Base-by-base conservation (phyloP, 2,329 filamentous ascomycete genomes). In the Phaeophleospora eucalypticola region DNA sequence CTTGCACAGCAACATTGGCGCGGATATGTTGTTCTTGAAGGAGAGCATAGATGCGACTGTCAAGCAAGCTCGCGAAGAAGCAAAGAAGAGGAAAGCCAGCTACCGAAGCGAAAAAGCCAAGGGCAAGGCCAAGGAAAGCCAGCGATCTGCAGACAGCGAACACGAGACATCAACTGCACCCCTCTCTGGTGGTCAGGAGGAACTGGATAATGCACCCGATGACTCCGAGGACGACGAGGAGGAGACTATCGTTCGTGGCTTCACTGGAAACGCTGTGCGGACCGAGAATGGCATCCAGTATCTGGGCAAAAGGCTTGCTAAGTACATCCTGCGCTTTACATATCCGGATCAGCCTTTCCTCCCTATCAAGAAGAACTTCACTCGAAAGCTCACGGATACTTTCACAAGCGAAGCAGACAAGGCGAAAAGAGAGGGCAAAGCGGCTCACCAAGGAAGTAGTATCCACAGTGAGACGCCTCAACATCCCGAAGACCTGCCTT, bases 241-340 rank as follows among this genome's bases (percentile, higher is more conserved):
- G 59, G 81, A 95, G 63, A 84, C 95, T 12, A 83, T 97, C 58
- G 91, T 96, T 2, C 79, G 91, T 54, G 91, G 91, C 2, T 97
- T 91, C 64, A 82, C 84, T 4, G 89, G 88, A 38, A 97, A 97
- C 66, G 88, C 87, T 6, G 89, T 88, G 27, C 84, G 86, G 47
- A 98, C 93, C 2, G 93, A 98, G 69, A 83, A 85, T 54, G 93
- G 93, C 14, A 97, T 98, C 62, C 95, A 97, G 66, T 98, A 95
- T 67, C 79, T 98, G 4, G 93, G 93, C 16, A 97, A 97, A 67
- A 81, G 93, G 41, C 79, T 98, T 19, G 93, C 93, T 16, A 90
- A 90, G 71, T 95, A 91, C 65, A 81, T 97, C 21, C 75, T 98
- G 36, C 80, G 84, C 43, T 83, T 95, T 71, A 95, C 91, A 21